Evolutionary conservation across 164 flowering plant genomes (phyloP).

Genomic region (Litsea cubeba): DNA sequence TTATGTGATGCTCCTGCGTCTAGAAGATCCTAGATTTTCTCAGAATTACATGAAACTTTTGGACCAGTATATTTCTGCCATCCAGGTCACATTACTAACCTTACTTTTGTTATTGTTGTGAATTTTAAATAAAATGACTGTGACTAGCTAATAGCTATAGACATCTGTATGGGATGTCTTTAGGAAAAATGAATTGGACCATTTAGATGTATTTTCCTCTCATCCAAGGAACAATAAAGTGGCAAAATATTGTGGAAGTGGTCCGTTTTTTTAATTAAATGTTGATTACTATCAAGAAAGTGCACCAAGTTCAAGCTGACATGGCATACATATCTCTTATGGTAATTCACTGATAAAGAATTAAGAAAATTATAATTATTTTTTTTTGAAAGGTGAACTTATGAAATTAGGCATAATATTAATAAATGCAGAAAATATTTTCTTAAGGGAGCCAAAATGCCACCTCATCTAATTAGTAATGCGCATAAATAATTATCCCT

Average conservation of each 20-base stretch:
- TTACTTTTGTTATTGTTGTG: neutral
- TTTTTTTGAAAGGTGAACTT: no score
- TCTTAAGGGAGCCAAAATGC: no score
- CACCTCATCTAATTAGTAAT: no score
- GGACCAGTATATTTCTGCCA: constrained; percentile 68
- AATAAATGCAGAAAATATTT: no score
- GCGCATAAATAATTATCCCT: no score
- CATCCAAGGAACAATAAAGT: neutral
- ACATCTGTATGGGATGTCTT: neutral
- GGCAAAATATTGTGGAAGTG: neutral
- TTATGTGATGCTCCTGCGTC: constrained; percentile 52
- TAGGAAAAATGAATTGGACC: no score
- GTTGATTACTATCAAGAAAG: neutral
- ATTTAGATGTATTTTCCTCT: neutral
- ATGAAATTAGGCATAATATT: no score
- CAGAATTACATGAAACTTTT: constrained; percentile 42
- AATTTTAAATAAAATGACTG: neutral
- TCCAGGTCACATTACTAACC: constrained; percentile 43
- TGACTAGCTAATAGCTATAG: neutral
- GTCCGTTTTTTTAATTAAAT: neutral
- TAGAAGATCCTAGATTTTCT: constrained; percentile 52
- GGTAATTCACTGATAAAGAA: neutral
- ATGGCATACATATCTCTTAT: neutral
- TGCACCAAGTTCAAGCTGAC: neutral
- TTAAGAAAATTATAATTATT: neutral